These are phyloP conservation scores for Crotalaria pallida DNA, from an alignment of 306 rosid genomes.

Conservation along the genomic window DNA sequence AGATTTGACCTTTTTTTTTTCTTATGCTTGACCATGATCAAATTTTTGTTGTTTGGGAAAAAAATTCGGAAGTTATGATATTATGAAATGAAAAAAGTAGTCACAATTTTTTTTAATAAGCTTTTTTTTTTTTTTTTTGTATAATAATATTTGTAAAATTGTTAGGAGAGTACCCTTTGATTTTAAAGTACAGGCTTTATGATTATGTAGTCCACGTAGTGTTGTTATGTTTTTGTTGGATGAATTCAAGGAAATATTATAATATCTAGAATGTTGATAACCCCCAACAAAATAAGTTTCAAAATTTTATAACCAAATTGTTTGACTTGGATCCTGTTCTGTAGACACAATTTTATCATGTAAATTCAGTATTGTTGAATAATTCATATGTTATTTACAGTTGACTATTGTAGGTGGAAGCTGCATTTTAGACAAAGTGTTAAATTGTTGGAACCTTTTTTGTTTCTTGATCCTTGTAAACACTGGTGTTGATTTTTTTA, in stretches of 20 bases:
- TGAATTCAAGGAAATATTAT: not conserved
- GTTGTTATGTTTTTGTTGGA: not conserved
- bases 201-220: not conserved
- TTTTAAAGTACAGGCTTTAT: too few species aligned
- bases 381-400: not conserved
- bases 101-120: not conserved
- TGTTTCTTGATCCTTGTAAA: not conserved
- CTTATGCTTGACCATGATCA: not conserved
- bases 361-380: not conserved
- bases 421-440: not conserved
- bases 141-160: too few species aligned
- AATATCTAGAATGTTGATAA: not conserved
- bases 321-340: too few species aligned
- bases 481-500: not conserved
- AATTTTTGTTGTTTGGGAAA: not conserved
- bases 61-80: too few species aligned
- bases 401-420: not conserved
- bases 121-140: too few species aligned
- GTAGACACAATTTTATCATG: too few species aligned
- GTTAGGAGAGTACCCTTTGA: too few species aligned
- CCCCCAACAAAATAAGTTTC: not conserved
- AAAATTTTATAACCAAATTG: not conserved
- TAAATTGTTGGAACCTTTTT: not conserved
- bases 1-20: slow-evolving; percentile 13
- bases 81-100: not conserved